Base-by-base conservation (phyloP, 164 flowering plant genomes). In the Macadamia tetraphylla region DNA sequence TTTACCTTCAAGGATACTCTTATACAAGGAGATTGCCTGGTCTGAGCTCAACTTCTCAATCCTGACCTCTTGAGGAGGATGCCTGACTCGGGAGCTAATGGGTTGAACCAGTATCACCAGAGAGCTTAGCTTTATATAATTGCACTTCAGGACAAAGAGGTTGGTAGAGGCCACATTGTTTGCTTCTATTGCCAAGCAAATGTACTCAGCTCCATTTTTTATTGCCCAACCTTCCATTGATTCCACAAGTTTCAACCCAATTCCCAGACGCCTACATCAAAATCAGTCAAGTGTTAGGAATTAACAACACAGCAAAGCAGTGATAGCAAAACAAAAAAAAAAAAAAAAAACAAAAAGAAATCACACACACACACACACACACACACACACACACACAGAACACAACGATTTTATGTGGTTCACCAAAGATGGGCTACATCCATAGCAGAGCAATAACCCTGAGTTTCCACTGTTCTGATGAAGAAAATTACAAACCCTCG, bases 151-250 rank as follows among this genome's bases (percentile, higher is more conserved):
- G 51, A 81, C 58, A 63, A 84, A 84, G 51, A 84, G 84, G 65
- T 74, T 84, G 9, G 61, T 73, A 1, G 88, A 81, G 40, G 85
- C 84, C 8, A 76, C 48, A 14, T 84, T 84, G 70, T 62, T 68
- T 74, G 81, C 75, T 66, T 84, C 88, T 11, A 80, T 75, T 32
- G 88, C 88, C 61, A 78, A 48, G 62, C 61, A 76, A 29, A 73
- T 73, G 71, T 82, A 82, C 23, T 84, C 57, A 48, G 85, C 85
- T 57, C 80, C 83, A 64, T 81, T 80, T 71, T 67, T 71, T 48
- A 70, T n/a, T 44, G 79, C 53, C 87, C 87, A 84, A 60, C 73
- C 76, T 72, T 82, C 88, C 2, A 79, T 52, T 51, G 84, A 72
- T 60, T 78, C 72, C n/a, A 84, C 82, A 8, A 82, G 83, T 66